Conservation (phyloP, 2,329 filamentous ascomycete species). For the Botrytis cinerea region DNA sequence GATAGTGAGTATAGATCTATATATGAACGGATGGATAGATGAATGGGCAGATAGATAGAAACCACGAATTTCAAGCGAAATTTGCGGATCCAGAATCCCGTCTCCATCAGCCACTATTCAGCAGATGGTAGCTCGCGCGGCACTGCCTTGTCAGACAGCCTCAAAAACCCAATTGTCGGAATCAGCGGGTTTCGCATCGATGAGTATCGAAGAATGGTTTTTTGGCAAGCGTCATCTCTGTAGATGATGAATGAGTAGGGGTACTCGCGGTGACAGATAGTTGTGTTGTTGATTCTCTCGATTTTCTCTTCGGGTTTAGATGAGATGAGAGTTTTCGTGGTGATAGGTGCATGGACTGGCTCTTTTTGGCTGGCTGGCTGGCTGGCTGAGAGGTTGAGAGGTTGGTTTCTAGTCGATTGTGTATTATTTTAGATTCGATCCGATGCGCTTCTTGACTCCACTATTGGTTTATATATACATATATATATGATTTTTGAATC, state of each 20-base stretch:
- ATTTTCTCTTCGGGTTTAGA: not conserved
- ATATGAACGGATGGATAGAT: too few species aligned
- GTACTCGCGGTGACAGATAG: too few species aligned
- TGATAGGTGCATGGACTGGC: not conserved
- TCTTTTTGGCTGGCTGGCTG: too few species aligned
- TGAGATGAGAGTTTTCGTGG: not conserved
- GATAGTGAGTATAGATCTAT: not conserved
- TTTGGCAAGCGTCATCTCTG: too few species aligned
- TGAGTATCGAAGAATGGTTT: not conserved
- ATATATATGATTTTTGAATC: not conserved
- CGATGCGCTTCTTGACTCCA: not conserved
- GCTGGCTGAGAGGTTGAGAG: not conserved
- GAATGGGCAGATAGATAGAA: not conserved
- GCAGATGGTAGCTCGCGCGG: too few species aligned
- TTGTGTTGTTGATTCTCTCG: too few species aligned
- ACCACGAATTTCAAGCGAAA: not conserved
- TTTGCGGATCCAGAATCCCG: not conserved
- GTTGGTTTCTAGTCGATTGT: not conserved
- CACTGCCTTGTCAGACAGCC: too few species aligned
- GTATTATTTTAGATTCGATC: not conserved
- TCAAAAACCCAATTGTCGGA: too few species aligned
- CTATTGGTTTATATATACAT: not conserved
- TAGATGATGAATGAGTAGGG: too few species aligned
- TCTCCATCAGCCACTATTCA: too few species aligned
- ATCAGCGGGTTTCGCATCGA: not conserved